A percentile compares a stretch with the other conserved stretches of the same genome.
Conservation (phyloP, 2,329 filamentous ascomycete species). For the Ilyonectria destructans region DNA sequence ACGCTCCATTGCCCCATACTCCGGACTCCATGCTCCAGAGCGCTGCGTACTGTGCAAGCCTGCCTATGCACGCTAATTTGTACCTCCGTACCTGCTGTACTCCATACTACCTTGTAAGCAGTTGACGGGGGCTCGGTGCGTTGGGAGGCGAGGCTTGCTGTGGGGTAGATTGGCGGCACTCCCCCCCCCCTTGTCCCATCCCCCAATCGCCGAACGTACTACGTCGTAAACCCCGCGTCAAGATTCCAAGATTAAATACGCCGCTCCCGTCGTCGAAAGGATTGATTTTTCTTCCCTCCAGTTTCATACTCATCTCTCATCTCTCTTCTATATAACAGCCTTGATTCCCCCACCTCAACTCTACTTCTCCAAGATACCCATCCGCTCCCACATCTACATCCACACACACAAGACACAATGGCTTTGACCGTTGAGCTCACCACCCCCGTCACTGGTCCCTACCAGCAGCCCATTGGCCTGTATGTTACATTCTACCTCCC, state of each 20-base stretch:
- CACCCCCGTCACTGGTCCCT: conserved; percentile 76
- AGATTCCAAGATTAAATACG: conserved; percentile 49
- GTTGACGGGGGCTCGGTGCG: conserved; percentile 25
- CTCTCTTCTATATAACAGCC: conserved; percentile 37
- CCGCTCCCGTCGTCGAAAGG: conserved; percentile 39
- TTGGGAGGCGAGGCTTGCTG: conserved; percentile 48
- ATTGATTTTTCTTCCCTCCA: conserved; percentile 36
- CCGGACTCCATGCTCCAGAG: conserved; percentile 9
- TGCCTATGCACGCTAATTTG: background rate
- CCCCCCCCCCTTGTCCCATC: conserved; percentile 30
- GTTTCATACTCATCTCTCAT: conserved; percentile 46
- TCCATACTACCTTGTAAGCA: conserved; percentile 21
- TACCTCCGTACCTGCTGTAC: conserved; percentile 10
- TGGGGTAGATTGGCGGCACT: conserved; percentile 49
- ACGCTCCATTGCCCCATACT: conserved; percentile 14
- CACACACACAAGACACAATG: conserved; percentile 43
- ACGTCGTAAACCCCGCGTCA: conserved; percentile 42
- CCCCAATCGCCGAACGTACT: conserved; percentile 10
- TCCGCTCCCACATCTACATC: conserved; percentile 33
- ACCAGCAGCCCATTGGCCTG: conserved; percentile 75
- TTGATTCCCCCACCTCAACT: conserved; percentile 34
- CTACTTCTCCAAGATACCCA: conserved; percentile 42
- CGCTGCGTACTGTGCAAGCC: background rate
- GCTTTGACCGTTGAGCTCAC: conserved; percentile 73
- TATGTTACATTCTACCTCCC: conserved; percentile 57